Base-by-base conservation (phyloP, 2,329 filamentous ascomycete genomes). In the Fusarium hostae region DNA sequence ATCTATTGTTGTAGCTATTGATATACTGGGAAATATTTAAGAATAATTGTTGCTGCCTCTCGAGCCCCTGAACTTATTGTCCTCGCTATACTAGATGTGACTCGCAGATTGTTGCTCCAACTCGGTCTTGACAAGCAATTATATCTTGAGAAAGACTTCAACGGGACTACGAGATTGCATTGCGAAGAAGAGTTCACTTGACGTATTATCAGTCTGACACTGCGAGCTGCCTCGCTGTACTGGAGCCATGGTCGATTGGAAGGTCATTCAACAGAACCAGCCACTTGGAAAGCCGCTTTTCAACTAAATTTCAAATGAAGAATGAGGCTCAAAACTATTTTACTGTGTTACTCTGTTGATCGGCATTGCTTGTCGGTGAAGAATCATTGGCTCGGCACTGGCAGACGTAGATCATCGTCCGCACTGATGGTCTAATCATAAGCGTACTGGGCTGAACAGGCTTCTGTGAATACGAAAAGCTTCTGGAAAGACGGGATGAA, bases 381-480 rank as follows among this genome's bases (percentile, higher is more conserved):
- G 1, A 15, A 5, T 16, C 22, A 12, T n/a, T n/a, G 32, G n/a
- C 16, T 34, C 2, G 30, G 11, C n/a, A n/a, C n/a, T n/a, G n/a
- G n/a, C 18, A 15, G 11, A n/a, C 2, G 3, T 3, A 6, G 2
- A 20, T 24, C 16, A 8, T 3, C 1, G 0, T n/a, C 12, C 2
- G 4, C 22, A 4, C 4, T 9, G 1, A 5, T 10, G 0, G 10
- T 12, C 8, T 0, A 11, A 48, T 32, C 20, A 18, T 18, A 20
- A 3, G 3, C 6, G 9, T 22, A 10, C 10, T 0, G 24, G 10
- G 41, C 24, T 44, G 10, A 13, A n/a, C 20, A 16, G 6, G 10
- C 8, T 10, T 34, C 3, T 34, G 2, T 32, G 5, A 11, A 15
- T 16, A 26, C 9, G 22, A 9, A 20, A 24, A 4, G 22, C 16